A percentile compares a stretch with the other conserved stretches of the same genome.
phyloP scores from a whole-genome alignment of 768 basidiomycete species.

The Pulveroboletus ravenelii region DNA sequence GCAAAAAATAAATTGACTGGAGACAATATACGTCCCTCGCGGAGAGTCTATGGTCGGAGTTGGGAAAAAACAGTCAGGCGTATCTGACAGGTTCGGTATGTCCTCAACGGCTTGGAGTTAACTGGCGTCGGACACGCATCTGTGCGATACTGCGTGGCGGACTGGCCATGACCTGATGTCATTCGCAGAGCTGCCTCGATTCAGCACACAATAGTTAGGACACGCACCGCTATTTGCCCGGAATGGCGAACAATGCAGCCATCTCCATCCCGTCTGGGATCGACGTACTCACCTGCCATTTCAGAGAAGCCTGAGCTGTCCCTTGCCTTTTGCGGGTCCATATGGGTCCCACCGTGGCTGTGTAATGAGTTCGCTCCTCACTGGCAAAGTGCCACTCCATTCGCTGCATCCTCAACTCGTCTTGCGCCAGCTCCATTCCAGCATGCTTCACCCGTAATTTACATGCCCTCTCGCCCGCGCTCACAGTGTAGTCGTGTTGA shows the following conservation, averaged over 20 bases:
- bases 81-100: conserved; percentile 19
- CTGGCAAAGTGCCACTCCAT: neutral
- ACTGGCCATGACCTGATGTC: neutral
- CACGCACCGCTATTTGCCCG: conserved; percentile 18
- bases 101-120: neutral
- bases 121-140: neutral
- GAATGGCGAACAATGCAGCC: conserved; percentile 29
- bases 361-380: conserved; percentile 8
- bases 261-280: conserved; percentile 10
- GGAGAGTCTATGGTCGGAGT: conserved; percentile 31
- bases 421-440: neutral
- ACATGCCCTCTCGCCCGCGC: neutral
- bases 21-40: conserved; percentile 27
- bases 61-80: conserved; percentile 22
- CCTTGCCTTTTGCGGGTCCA: conserved; percentile 36
- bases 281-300: conserved; percentile 8
- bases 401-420: neutral
- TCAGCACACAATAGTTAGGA: conserved; percentile 23
- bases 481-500: neutral
- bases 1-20: conserved; percentile 25
- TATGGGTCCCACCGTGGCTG: conserved; percentile 42
- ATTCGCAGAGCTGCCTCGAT: conserved; percentile 12
- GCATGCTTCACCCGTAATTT: neutral
- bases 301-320: conserved; percentile 2
- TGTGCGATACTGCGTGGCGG: conserved; percentile 1